Evolutionary conservation across 75 land plant genomes (phyloP).

Genomic region (Cryptomeria japonica): DNA sequence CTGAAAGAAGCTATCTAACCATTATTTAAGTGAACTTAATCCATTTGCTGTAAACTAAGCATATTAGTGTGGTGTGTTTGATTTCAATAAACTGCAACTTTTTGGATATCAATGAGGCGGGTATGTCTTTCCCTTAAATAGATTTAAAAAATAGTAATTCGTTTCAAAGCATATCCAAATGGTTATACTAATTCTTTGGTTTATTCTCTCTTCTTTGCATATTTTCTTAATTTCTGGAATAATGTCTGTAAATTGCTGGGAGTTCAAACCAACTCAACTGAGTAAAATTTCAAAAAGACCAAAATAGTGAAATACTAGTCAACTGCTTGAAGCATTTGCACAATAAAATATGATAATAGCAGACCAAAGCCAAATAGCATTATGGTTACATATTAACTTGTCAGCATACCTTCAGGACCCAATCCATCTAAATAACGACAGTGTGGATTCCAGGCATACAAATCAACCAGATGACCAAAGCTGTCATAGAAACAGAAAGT

Average conservation of each 20-base stretch:
- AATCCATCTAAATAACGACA: slow-evolving; percentile 82
- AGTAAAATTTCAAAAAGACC: neutral
- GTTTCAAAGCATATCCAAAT: neutral
- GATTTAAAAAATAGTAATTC: neutral
- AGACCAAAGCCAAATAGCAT: slow-evolving; percentile 9
- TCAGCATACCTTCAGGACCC: slow-evolving; percentile 70
- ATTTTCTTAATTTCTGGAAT: neutral
- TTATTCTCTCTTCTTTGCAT: neutral
- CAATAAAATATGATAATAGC: neutral
- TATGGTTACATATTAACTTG: neutral
- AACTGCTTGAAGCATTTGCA: slow-evolving; percentile 10
- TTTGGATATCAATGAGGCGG: neutral
- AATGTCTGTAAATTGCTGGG: neutral
- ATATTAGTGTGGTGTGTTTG: neutral
- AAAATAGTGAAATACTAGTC: neutral
- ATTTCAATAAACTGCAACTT: neutral
- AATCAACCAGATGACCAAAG: slow-evolving; percentile 84
- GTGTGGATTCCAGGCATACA: slow-evolving; percentile 91
- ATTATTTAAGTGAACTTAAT: neutral
- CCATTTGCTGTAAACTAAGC: neutral
- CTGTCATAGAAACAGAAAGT: slow-evolving; percentile 26
- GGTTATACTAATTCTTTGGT: neutral
- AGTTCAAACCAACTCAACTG: neutral
- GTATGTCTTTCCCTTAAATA: neutral
- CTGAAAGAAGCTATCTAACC: neutral